Conservation (phyloP, 129 eudicot genomes). For the Glebionis coronaria region DNA sequence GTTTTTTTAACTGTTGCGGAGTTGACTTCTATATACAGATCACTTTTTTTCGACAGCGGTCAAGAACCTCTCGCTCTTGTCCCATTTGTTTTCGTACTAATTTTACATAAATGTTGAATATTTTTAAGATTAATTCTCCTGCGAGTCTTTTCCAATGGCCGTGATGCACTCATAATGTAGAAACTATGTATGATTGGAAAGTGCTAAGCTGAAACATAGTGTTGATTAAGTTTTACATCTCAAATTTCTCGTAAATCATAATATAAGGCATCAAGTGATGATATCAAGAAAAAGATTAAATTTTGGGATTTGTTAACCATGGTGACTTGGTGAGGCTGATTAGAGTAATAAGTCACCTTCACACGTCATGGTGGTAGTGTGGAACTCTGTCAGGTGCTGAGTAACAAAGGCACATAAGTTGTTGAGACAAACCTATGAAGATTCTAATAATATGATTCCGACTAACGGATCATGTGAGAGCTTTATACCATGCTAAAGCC, state of each 20-base stretch:
- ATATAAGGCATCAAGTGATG: conserved; percentile 9
- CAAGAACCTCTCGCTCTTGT: not conserved
- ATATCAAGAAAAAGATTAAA: not conserved
- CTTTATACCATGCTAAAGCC: not conserved
- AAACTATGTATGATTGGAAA: not conserved
- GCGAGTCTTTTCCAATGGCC: not conserved
- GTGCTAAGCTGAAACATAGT: conserved; percentile 1
- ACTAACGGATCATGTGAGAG: not conserved
- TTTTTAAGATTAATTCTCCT: conserved; percentile 1
- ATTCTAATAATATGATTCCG: not conserved
- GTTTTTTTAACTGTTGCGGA: no score
- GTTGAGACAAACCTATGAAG: not conserved
- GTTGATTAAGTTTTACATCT: conserved; percentile 1
- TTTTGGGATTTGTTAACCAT: not conserved
- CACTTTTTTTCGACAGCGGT: no score
- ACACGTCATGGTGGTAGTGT: not conserved
- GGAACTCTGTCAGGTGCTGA: not conserved
- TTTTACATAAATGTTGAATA: not conserved
- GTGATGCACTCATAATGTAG: conserved; percentile 13
- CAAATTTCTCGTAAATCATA: not conserved
- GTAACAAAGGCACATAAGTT: not conserved
- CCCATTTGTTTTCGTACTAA: not conserved
- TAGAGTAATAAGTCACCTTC: not conserved
- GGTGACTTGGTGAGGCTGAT: not conserved
- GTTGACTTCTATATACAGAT: no score